Base-by-base conservation (phyloP, 345 rosid species). In the Dipteronia sinensis region DNA sequence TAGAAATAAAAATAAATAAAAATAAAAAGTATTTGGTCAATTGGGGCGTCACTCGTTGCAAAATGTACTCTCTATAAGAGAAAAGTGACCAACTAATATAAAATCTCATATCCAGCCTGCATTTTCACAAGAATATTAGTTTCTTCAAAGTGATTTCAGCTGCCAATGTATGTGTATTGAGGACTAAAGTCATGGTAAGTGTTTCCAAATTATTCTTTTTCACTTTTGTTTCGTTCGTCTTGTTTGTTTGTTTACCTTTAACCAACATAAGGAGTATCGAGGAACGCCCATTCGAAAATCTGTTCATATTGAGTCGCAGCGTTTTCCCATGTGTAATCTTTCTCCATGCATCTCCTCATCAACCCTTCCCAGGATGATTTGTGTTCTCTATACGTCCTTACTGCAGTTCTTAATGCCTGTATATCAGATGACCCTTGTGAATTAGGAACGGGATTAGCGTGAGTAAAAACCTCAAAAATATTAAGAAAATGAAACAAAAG, bases 261-360 rank as follows among this genome's bases (percentile, higher is more conserved):
- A 27, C 44, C 70, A 63, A 93, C 76, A 40, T 92, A 95, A 23
- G 99, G 97, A 15, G 86, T 90, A 81, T 92, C 99, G 9, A 87
- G 70, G 88, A 76, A 87, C 25, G 87, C 95, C 99, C 99, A 96
- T 64, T 89, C 86, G 10, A 96, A 93, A 44, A 91, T 90, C 85
- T 93, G 92, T 82, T 92, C 98, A 65, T 96, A 96, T 75, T 92
- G 94, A 69, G 68, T 67, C 0, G 99, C 98, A 31, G 98, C 99
- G 51, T 88, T 92, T 75, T 96, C 90, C 99, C 99, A 92, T 2
- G 98, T 86, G 76, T 65, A 89, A 85, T 92, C 90, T 76, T 62
- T 82, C 42, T 66, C 78, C 95, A 93, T 91, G 12, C 97, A 88
- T 84, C 98, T 92, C 81, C 72, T 91, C 94, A 91, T 91, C 80